phyloP scores from a whole-genome alignment of 306 rosid genomes.

The Canavalia ensiformis region DNA sequence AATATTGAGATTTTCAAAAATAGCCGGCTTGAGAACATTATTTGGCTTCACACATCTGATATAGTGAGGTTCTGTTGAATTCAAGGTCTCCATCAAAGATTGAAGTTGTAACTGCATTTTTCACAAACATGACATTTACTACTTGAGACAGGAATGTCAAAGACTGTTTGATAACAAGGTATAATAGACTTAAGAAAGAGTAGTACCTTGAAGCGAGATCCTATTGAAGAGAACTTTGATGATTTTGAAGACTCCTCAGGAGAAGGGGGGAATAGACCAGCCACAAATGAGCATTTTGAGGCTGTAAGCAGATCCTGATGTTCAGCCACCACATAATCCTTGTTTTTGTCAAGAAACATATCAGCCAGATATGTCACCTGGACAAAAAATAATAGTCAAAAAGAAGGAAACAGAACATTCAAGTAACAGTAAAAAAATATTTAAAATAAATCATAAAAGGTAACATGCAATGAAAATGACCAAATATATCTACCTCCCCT shows the following conservation, averaged over 20 bases:
- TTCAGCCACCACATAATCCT: slow-evolving; percentile 99
- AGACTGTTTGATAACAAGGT: slow-evolving; percentile 4
- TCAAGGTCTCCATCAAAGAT: slow-evolving; percentile 98
- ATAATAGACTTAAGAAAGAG: slow-evolving; percentile 35
- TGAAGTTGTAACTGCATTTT: slow-evolving; percentile 96
- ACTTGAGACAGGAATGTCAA: slow-evolving; percentile 31
- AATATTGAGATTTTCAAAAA: slow-evolving; percentile 87
- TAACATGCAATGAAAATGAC: slow-evolving; percentile 42
- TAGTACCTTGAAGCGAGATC: slow-evolving; percentile 94
- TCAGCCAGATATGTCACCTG: slow-evolving; percentile 95
- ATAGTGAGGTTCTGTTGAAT: slow-evolving; percentile 97
- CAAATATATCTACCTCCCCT: slow-evolving; percentile 82
- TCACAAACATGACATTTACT: slow-evolving; percentile 42
- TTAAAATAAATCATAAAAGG: slow-evolving; percentile 10
- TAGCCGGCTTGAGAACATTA: slow-evolving; percentile 94
- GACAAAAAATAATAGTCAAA: slow-evolving; percentile 47
- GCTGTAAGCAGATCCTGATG: slow-evolving; percentile 91
- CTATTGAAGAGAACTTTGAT: slow-evolving; percentile 96
- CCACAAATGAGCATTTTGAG: slow-evolving; percentile 88
- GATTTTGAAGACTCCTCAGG: slow-evolving; percentile 94
- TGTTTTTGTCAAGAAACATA: slow-evolving; percentile 96
- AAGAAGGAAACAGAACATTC: slow-evolving; percentile 34
- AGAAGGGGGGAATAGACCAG: slow-evolving; percentile 87
- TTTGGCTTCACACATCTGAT: slow-evolving; percentile 99
- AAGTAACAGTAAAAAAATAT: slow-evolving; percentile 16